phyloP scores from a whole-genome alignment of 2,329 filamentous ascomycete genomes.

The Alternaria sp. region DNA sequence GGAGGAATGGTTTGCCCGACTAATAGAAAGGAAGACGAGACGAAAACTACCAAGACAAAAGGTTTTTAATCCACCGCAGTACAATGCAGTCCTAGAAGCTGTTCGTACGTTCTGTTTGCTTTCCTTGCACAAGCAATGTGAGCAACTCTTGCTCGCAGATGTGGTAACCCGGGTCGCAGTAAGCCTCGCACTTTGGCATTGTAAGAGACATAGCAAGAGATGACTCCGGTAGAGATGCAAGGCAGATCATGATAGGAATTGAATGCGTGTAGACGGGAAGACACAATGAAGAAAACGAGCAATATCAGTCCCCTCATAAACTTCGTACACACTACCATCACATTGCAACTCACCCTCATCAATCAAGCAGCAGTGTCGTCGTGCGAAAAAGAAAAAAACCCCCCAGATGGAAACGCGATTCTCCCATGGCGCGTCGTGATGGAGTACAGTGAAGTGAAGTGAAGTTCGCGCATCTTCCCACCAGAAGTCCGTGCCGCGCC shows the following conservation, averaged over 20 bases:
- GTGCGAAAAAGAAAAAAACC: background rate
- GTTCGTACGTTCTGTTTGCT: too few relatives aligned
- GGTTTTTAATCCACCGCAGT: slow-evolving; percentile 1
- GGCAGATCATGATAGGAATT: too few relatives aligned
- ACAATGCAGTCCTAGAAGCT: background rate
- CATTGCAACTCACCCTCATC: background rate
- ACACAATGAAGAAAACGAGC: background rate
- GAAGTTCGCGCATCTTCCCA: background rate
- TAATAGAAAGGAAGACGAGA: slow-evolving; percentile 15
- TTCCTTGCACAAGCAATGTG: background rate
- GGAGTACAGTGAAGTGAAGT: slow-evolving; percentile 17
- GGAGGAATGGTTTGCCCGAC: slow-evolving; percentile 25
- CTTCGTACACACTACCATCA: background rate
- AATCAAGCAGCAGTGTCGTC: background rate
- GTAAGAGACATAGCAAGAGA: background rate
- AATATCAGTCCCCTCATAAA: background rate
- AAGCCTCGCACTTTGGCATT: background rate
- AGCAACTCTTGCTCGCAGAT: background rate
- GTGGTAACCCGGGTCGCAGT: too few relatives aligned
- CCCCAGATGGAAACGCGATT: background rate
- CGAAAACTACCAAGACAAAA: background rate
- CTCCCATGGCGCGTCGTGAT: background rate
- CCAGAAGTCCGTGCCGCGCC: background rate
- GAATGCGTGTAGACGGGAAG: background rate
- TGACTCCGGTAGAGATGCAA: too few relatives aligned